These are phyloP conservation scores for Aphanomyces cochlioides DNA, from an alignment of 352 stramenopile species.

Conservation along the genomic window DNA sequence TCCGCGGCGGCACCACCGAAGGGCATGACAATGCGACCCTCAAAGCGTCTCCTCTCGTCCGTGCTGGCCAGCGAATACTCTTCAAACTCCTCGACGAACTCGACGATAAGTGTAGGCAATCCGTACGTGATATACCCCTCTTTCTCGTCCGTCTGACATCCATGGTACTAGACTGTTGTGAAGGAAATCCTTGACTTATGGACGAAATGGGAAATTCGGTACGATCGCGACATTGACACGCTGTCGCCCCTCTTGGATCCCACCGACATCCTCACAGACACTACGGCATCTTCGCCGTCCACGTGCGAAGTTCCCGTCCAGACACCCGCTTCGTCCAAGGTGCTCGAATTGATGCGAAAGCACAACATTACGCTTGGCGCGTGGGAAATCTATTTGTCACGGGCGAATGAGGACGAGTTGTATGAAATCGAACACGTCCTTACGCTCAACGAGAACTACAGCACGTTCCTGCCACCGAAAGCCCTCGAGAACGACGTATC, in stretches of 20 bases:
- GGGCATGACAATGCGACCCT: conserved; percentile 76
- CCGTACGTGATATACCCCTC: conserved; percentile 41
- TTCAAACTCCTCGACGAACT: conserved; percentile 60
- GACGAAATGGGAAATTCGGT: conserved; percentile 13
- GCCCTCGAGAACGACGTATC: conserved; percentile 56
- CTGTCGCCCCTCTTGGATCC: not conserved
- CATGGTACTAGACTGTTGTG: conserved; percentile 10
- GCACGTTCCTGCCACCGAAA: conserved; percentile 72
- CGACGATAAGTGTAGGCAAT: conserved; percentile 53
- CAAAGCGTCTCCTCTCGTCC: conserved; percentile 58
- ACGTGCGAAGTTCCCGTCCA: conserved; percentile 36
- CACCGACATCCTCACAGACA: not conserved
- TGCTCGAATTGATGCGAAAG: conserved; percentile 76
- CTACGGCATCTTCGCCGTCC: conserved; percentile 51
- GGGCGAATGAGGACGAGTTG: conserved; percentile 59
- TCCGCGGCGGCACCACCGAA: conserved; percentile 62
- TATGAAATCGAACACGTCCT: conserved; percentile 64
- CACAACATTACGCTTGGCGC: conserved; percentile 66
- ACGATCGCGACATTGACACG: not conserved
- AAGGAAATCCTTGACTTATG: conserved; percentile 12
- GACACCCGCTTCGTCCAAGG: conserved; percentile 49
- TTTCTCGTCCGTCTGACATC: not conserved
- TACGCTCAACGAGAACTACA: conserved; percentile 72
- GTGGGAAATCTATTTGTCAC: conserved; percentile 76
- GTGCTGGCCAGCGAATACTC: conserved; percentile 63